A percentile compares a stretch with the other conserved stretches of the same genome.
These are phyloP conservation scores for Gardenia jasminoides DNA, from an alignment of 257 asterid genomes.

Conservation along the genomic window DNA sequence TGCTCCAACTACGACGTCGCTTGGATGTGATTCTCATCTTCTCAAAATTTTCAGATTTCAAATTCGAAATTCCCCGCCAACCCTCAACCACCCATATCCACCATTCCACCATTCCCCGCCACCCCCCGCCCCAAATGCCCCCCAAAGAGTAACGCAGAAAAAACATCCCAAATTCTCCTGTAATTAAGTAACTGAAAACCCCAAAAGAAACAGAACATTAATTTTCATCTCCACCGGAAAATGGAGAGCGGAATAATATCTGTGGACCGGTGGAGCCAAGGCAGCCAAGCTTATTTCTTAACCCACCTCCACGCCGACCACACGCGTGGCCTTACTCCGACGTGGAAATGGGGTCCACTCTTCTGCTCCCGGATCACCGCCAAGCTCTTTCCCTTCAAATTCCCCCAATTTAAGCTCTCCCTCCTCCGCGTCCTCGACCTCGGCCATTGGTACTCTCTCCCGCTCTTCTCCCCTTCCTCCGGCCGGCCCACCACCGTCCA, in stretches of 20 bases:
- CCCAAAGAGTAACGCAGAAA: neutral
- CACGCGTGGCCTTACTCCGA: constrained; percentile 59
- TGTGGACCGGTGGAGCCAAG: constrained; percentile 72
- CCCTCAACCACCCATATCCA: neutral
- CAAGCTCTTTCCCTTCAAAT: constrained; percentile 61
- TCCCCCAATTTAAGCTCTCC: constrained; percentile 68
- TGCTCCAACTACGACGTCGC: neutral
- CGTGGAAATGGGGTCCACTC: constrained; percentile 68
- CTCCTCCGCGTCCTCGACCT: constrained; percentile 60
- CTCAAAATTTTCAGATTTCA: neutral
- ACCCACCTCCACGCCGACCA: constrained; percentile 95
- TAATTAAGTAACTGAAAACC: neutral
- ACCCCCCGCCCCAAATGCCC: too few relatives aligned
- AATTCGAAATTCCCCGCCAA: neutral
- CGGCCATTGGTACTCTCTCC: constrained; percentile 61
- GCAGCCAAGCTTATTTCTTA: constrained; percentile 86
- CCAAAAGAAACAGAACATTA: too few relatives aligned
- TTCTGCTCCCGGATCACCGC: constrained; percentile 81
- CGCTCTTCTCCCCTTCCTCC: constrained; percentile 52
- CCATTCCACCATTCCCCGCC: neutral
- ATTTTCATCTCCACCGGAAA: neutral
- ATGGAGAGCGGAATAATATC: constrained; percentile 87
- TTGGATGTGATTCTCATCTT: too few relatives aligned
- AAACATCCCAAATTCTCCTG: neutral
- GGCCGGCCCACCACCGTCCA: constrained; percentile 36